A percentile compares a stretch with the other conserved stretches of the same genome.
Conservation (phyloP, 2,329 filamentous ascomycete genomes). For the Fusarium caatingaense region DNA sequence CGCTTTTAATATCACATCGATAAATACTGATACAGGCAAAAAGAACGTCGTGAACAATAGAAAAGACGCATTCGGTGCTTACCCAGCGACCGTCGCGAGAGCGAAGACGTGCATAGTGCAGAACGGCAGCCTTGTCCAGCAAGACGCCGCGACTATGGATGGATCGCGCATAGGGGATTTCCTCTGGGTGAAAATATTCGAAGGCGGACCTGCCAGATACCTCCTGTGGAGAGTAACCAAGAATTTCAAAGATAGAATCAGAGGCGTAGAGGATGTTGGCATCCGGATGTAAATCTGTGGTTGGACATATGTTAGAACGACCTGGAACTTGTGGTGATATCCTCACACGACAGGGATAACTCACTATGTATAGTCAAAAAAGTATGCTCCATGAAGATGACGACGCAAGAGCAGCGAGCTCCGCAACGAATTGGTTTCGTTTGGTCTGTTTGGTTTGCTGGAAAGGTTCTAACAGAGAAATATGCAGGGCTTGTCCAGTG, state of each 20-base stretch:
- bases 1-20: constrained; percentile 72
- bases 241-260: constrained; percentile 83
- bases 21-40: constrained; percentile 88
- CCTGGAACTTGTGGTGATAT: not conserved
- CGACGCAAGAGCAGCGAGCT: constrained; percentile 32
- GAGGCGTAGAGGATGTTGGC: constrained; percentile 86
- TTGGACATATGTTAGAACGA: constrained; percentile 11
- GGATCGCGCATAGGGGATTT: constrained; percentile 78
- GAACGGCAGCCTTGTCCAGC: constrained; percentile 85
- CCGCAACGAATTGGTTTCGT: constrained; percentile 20
- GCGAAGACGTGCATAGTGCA: constrained; percentile 81
- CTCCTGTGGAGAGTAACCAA: constrained; percentile 82
- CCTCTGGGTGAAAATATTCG: constrained; percentile 87
- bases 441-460: not conserved
- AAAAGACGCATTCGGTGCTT: constrained; percentile 89
- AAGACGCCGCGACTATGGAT: constrained; percentile 79
- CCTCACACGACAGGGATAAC: constrained; percentile 49
- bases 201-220: constrained; percentile 82
- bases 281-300: constrained; percentile 73
- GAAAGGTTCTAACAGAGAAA: constrained; percentile 1
- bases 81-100: constrained; percentile 78
- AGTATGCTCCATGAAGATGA: constrained; percentile 76
- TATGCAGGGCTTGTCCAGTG: constrained; percentile 4
- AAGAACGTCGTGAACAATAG: constrained; percentile 87
- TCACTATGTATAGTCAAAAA: constrained; percentile 92